Evolutionary conservation across 371 early-diverging fungal genomes (phyloP).

Genomic region (Circinella umbellata): DNA sequence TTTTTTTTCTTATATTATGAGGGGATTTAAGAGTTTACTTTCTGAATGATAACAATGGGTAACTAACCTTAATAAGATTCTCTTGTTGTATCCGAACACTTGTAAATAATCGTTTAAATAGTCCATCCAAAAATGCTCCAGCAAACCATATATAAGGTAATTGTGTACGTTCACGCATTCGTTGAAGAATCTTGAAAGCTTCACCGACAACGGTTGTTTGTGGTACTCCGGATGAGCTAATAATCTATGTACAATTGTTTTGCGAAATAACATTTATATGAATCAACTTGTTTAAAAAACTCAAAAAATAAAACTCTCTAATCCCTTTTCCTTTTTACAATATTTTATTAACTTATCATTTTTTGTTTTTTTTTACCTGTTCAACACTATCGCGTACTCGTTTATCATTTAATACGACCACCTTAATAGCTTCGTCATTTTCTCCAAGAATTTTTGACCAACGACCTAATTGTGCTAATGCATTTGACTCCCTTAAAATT

Average conservation of each 20-base stretch:
- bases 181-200: slow-evolving; percentile 45
- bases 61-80: slow-evolving; percentile 30
- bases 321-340: too few relatives aligned
- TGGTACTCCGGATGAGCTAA: slow-evolving; percentile 51
- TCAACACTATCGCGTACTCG: slow-evolving; percentile 45
- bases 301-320: too few relatives aligned
- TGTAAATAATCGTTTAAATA: slow-evolving; percentile 48
- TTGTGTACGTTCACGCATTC: slow-evolving; percentile 56
- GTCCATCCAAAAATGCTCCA: slow-evolving; percentile 42
- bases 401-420: slow-evolving; percentile 49
- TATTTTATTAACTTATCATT: too few relatives aligned
- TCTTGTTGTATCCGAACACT: slow-evolving; percentile 37
- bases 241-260: slow-evolving; percentile 29
- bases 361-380: slow-evolving; percentile 31
- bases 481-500: slow-evolving; percentile 37
- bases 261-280: too few relatives aligned
- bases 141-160: slow-evolving; percentile 57
- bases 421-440: slow-evolving; percentile 48
- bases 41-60: too few relatives aligned
- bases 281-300: too few relatives aligned
- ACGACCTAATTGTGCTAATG: slow-evolving; percentile 38
- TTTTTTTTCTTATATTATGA: background rate
- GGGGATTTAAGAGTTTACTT: background rate
- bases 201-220: slow-evolving; percentile 54
- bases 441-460: slow-evolving; percentile 43